Conservation (phyloP, 1,139 yeast species). For the Wickerhamomyces sp. region DNA sequence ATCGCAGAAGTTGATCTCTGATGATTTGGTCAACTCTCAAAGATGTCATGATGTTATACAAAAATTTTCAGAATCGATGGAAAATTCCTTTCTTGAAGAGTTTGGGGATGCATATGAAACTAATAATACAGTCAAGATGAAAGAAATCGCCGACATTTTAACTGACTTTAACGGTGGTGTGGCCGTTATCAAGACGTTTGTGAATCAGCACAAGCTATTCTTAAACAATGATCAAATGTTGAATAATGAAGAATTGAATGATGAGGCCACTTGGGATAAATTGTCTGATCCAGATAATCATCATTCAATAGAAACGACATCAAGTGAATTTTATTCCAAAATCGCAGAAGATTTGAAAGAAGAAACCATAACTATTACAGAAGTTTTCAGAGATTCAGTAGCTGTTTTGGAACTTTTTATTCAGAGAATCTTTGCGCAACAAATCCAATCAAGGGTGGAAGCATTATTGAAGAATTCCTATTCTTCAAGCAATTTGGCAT, state of each 20-base stretch:
- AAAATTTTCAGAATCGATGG: constrained; percentile 73
- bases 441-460: constrained; percentile 63
- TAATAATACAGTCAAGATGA: constrained; percentile 62
- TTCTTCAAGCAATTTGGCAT: constrained; percentile 64
- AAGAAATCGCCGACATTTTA: constrained; percentile 72
- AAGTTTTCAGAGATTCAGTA: constrained; percentile 66
- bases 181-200: constrained; percentile 77
- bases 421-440: constrained; percentile 75
- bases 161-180: constrained; percentile 82
- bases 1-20: constrained; percentile 55
- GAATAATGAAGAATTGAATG: constrained; percentile 29
- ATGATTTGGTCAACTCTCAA: constrained; percentile 44
- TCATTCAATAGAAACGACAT: constrained; percentile 29
- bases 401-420: constrained; percentile 65
- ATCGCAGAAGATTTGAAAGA: constrained; percentile 47
- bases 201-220: constrained; percentile 74
- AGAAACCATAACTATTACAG: constrained; percentile 68
- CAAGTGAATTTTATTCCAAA: constrained; percentile 36
- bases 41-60: constrained; percentile 54
- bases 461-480: constrained; percentile 60
- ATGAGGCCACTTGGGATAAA: constrained; percentile 40
- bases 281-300: constrained; percentile 41
- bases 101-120: constrained; percentile 49
- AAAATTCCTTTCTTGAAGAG: constrained; percentile 51
- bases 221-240: constrained; percentile 42